Evolutionary conservation across 2,329 filamentous ascomycete genomes (phyloP), one percentile per base, ranked within the genome.

Genomic region (Ceratocystis diversiconidia): DNA sequence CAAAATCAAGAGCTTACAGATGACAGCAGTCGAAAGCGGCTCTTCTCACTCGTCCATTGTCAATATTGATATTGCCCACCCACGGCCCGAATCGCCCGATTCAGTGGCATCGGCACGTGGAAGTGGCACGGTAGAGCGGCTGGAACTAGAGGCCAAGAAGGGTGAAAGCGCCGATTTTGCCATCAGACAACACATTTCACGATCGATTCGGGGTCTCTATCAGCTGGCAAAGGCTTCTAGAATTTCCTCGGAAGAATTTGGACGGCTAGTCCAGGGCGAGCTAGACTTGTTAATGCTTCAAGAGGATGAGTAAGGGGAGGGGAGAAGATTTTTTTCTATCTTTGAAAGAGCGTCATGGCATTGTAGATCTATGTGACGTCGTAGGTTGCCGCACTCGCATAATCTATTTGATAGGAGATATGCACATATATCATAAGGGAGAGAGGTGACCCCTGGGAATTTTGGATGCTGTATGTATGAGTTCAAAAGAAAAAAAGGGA

Each of bases 131-230:
- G 80, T 90, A 2, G 86, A 86, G 67, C 83, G 79, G 71, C 79
- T 85, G 32, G 83, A 86, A 70, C 79, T 80, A 61, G 77, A 76
- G 17, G 82, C 82, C 1, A 79, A 77, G 48, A 79, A 78, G 69
- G 80, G 81, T 70, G 83, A 85, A 67, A 82, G 85, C 70, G 83
- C 79, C 65, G 87, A 91, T 74, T 82, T 87, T 65, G 88, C 85
- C 15, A 83, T 94, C 65, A 88, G 88, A 74, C 86, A 91, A 74
- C 89, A 92, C 74, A 85, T 94, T 57, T 86, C 85, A 44, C 85
- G 87, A 7, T 88, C 85, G 71, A 82, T 94, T 65, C 87, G 89
- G 77, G 91, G 87, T 73, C 74, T 94, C 69, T 92, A 85, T 73
- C 76, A 87, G 69, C 75, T 94, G 68, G 85, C 88, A 28, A 82